Conservation (phyloP, 2,329 filamentous ascomycete genomes). For the Mollisia scopiformis region DNA sequence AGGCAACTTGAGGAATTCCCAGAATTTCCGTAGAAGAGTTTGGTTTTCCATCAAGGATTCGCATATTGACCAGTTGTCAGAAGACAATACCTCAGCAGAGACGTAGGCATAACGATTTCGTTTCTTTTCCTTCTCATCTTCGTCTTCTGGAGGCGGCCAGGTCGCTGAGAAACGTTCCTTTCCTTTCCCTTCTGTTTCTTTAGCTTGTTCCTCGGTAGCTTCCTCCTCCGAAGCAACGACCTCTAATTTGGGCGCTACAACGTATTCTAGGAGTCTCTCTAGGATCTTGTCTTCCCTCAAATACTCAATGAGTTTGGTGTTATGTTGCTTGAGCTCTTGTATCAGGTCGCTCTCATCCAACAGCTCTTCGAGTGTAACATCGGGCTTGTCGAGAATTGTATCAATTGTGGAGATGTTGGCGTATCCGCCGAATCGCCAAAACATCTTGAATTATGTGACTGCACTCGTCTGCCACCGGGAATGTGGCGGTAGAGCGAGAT, state of each 20-base stretch:
- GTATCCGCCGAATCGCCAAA: constrained; percentile 99
- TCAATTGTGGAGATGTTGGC: constrained; percentile 97
- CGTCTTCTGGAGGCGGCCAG: constrained; percentile 50
- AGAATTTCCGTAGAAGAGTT: constrained; percentile 79
- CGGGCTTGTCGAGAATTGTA: constrained; percentile 91
- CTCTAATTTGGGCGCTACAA: constrained; percentile 76
- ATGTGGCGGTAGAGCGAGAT: constrained; percentile 28
- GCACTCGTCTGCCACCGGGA: constrained; percentile 34
- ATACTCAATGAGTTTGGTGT: constrained; percentile 96
- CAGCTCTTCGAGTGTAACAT: constrained; percentile 93
- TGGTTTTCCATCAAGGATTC: constrained; percentile 89
- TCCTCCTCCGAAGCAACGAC: constrained; percentile 54
- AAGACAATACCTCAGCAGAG: constrained; percentile 89
- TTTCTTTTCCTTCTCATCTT: constrained; percentile 85
- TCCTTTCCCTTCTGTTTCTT: constrained; percentile 49
- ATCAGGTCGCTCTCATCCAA: constrained; percentile 96
- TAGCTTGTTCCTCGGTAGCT: constrained; percentile 53
- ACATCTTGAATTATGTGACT: constrained; percentile 70
- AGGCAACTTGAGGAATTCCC: constrained; percentile 84
- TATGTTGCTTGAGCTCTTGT: constrained; percentile 97
- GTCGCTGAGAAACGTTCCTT: constrained; percentile 54
- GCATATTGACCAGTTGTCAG: constrained; percentile 95
- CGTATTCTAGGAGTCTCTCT: constrained; percentile 85
- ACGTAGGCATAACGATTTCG: constrained; percentile 94
- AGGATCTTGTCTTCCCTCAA: constrained; percentile 86